Conservation (phyloP, 257 asterid genomes). For the Ophiorrhiza pumila region DNA sequence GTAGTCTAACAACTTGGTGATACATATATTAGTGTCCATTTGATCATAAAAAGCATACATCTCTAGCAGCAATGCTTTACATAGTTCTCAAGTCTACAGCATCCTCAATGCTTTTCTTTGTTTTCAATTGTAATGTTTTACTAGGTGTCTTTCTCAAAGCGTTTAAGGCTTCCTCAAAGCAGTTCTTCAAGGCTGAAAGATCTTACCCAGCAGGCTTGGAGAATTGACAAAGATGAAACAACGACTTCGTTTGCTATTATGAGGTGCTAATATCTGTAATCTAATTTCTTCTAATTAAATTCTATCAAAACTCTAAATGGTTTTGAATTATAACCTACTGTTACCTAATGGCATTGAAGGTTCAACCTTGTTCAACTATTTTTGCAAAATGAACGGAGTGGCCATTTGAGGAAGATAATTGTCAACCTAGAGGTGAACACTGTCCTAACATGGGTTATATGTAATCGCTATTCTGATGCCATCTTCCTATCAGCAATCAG, state of each 20-base stretch:
- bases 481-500: background rate
- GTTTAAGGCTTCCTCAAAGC: constrained; percentile 70
- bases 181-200: constrained; percentile 43
- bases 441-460: background rate
- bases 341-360: constrained; percentile 42
- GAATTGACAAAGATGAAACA: constrained; percentile 84
- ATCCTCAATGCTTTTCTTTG: background rate
- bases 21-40: background rate
- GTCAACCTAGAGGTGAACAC: constrained; percentile 83
- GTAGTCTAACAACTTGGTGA: background rate
- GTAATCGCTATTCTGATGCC: constrained; percentile 1
- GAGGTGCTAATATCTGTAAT: constrained; percentile 52
- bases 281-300: constrained; percentile 5
- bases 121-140: constrained; percentile 17
- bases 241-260: constrained; percentile 76
- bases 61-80: background rate
- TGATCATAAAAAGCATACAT: background rate
- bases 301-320: constrained; percentile 1
- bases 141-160: constrained; percentile 78
- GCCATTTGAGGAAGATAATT: constrained; percentile 71
- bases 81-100: background rate
- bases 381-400: constrained; percentile 64
- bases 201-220: constrained; percentile 64
- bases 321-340: constrained; percentile 8
- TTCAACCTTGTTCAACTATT: constrained; percentile 87